Percentiles rank a stretch among this genome's conserved stretches.
Evolutionary conservation across 257 asterid genomes (phyloP).

Genomic region (Solanum bulbocastanum): DNA sequence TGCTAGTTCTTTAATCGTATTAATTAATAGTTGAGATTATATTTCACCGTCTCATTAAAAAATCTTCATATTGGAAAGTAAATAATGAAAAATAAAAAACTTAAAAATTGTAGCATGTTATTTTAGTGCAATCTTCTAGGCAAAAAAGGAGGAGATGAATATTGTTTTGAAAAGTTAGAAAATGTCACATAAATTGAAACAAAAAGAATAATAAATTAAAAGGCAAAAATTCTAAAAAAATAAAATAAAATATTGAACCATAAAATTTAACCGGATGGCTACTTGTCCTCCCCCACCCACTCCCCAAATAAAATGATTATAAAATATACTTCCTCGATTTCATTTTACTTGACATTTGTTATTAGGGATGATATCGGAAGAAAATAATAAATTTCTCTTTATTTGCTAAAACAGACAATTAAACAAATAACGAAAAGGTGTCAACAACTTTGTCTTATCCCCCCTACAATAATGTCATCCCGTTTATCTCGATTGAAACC

Average conservation of each 20-base stretch:
- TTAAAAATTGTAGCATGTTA: neutral
- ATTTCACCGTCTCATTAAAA: neutral
- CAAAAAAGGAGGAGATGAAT: neutral
- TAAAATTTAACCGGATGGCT: neutral
- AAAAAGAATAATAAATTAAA: neutral
- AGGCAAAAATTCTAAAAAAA: neutral
- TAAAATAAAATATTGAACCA: too few species aligned
- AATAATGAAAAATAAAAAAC: neutral
- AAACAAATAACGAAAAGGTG: neutral
- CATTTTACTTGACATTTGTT: too few species aligned
- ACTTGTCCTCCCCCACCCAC: too few species aligned
- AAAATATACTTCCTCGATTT: too few species aligned
- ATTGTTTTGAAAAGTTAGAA: neutral
- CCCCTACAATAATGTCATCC: neutral
- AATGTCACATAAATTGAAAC: neutral
- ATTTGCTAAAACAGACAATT: neutral
- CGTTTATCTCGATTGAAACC: neutral
- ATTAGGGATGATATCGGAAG: neutral
- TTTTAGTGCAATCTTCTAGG: neutral
- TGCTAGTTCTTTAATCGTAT: neutral
- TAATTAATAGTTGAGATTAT: neutral
- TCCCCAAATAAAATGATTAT: too few species aligned
- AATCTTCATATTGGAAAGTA: neutral
- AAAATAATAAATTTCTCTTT: neutral
- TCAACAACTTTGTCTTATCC: neutral